Base-by-base conservation (phyloP, 148 eudicot genomes). In the Vaccinium vitisidaea region DNA sequence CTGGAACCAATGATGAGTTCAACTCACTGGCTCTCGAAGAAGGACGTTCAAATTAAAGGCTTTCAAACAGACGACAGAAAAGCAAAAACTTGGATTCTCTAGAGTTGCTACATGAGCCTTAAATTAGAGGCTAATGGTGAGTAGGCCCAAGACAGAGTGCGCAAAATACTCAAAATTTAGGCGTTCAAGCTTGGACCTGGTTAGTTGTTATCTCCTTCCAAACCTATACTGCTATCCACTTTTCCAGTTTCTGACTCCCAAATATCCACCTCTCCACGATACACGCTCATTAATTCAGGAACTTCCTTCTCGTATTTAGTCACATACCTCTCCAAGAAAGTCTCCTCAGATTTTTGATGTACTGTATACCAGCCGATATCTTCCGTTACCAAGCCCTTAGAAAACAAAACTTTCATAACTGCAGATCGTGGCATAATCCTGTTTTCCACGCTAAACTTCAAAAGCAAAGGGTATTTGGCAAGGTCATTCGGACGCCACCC, bases 261-360 rank as follows among this genome's bases (percentile, higher is more conserved):
- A 61, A 61, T n/a, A 61, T 61, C 69, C 69, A 61, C 69, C 69
- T 61, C 69, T 61, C 69, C 69, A 61, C 6, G 69, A n/a, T 61
- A 61, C 69, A 61, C 69, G 69, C 69, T 61, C 27, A 61, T 61
- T 8, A 61, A 25, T 61, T 61, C 69, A 61, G 69, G 69, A 61
- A 61, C 69, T 8, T n/a, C 27, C 12, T 61, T 21, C 69, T 61
- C 69, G 12, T 61, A 61, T 61, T n/a, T 61, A 61, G 69, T 61
- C 69, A 61, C 69, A 21, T 61, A 61, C 69, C 19, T 61, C 69
- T 61, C 69, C 69, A 61, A n/a, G 69, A 61, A 61, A 61, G 69
- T 3, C 69, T n/a, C 69, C 27, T 21, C 12, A 61, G 25, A 8
- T 61, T 3, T 10, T 2, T 1, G 0, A 61, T 4, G 8, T 61